These are phyloP conservation scores for Parsonsia alboflavescens DNA, from an alignment of 257 asterid species.

Conservation along the genomic window DNA sequence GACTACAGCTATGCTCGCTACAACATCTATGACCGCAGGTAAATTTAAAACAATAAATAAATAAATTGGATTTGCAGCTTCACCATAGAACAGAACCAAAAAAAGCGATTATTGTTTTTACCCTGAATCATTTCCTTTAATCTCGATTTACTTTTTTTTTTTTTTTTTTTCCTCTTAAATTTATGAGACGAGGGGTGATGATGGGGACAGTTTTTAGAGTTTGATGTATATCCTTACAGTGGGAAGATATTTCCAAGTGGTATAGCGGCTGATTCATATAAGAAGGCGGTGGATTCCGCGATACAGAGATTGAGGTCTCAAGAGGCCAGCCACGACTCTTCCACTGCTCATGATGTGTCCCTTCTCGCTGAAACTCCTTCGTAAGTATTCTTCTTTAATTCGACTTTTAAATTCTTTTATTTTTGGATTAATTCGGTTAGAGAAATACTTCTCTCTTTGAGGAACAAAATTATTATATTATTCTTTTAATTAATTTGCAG, in stretches of 20 bases:
- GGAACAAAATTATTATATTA: background rate
- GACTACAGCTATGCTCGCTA: constrained; percentile 85
- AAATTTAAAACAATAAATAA: too few relatives aligned
- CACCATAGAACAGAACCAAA: too few relatives aligned
- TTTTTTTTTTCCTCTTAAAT: too few relatives aligned
- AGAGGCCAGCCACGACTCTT: constrained; percentile 34
- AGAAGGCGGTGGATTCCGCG: constrained; percentile 83
- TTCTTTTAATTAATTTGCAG: constrained; percentile 21
- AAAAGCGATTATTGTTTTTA: background rate
- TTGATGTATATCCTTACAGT: constrained; percentile 23
- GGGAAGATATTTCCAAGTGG: constrained; percentile 88
- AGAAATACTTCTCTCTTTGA: too few relatives aligned
- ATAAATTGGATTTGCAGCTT: too few relatives aligned
- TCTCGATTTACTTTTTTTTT: too few relatives aligned
- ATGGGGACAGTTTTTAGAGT: background rate
- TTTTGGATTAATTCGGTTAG: too few relatives aligned
- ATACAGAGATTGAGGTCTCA: constrained; percentile 50
- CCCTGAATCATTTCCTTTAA: background rate
- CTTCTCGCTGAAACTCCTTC: constrained; percentile 36
- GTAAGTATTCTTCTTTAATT: constrained; percentile 22
- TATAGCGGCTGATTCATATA: constrained; percentile 68
- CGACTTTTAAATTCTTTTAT: background rate
- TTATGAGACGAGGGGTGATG: background rate
- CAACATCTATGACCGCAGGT: constrained; percentile 88
- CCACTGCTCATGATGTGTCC: constrained; percentile 17